Evolutionary conservation across 805 yeast genomes (phyloP), one percentile per base, ranked within the genome.

Genomic region (Cyberlindnera bimundalis): DNA sequence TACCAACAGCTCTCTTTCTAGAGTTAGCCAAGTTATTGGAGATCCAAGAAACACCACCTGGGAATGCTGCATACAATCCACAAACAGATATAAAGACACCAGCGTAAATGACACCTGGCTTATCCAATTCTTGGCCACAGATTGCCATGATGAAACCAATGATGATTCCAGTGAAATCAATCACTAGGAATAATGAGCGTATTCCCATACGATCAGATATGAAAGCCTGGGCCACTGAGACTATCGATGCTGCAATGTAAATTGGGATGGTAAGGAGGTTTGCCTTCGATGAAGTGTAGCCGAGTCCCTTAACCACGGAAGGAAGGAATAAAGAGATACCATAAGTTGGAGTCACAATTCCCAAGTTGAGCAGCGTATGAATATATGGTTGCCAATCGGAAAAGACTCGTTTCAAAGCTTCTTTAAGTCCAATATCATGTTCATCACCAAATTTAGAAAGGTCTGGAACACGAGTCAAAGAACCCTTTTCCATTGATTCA

Each of bases 201-300:
- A 46, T 37, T 3, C 67, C 65, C 14, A 47, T 39, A 16, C 42
- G 40, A 37, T 61, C 65, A 7, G 62, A 51, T 5, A 54, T 25
- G 18, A 47, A 55, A 1, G 66, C 61, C 27, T 56, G 61, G 2
- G 37, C 29, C 7, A 64, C 47, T 6, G 65, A 50, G 21, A 48
- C 44, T 5, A 57, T 43, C 2, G 66, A 60, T 4, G 67, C 68
- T n/a, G 58, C 59, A 15, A 62, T 49, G 47, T 69, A 69, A 3
- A 67, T 57, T 2, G 74, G 74, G 19, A 68, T 65, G 2, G 73
- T 61, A 67, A 71, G 50, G 18, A 68, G 56, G 50, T 71, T 73
- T 0, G 74, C 67, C 16, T 47, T 53, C 5, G 68, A 56, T 6
- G 64, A 53, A 15, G 68, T 49, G 50, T 66, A 70, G 1, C 75